Percentiles rank a stretch among this genome's conserved stretches.
These are phyloP conservation scores for Marchantia polymorpha DNA, from an alignment of 225 moss, liverwort and hornwort genomes.

Conservation along the genomic window DNA sequence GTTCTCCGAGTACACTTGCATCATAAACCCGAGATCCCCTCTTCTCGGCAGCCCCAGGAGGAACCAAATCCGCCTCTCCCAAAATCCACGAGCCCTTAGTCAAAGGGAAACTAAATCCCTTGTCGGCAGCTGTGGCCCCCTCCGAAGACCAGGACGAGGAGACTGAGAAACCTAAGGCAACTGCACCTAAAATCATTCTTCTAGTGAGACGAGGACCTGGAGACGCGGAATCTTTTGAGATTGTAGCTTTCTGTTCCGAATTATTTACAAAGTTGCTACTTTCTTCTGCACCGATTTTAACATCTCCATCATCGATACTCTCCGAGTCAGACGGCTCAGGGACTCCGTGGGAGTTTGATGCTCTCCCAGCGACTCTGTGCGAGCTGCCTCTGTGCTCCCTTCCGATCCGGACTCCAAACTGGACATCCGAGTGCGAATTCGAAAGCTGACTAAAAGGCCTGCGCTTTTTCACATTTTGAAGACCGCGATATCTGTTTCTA, in stretches of 20 bases:
- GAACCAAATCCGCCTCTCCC: slow-evolving; percentile 30
- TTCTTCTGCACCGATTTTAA: neutral
- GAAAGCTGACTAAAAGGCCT: too few species aligned
- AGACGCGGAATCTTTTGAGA: neutral
- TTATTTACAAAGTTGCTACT: neutral
- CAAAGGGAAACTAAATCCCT: slow-evolving; percentile 23
- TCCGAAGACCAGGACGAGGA: slow-evolving; percentile 33
- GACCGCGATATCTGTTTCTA: neutral
- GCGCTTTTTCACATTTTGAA: neutral
- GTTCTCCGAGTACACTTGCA: slow-evolving; percentile 78
- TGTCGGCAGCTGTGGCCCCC: slow-evolving; percentile 36
- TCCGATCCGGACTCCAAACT: neutral
- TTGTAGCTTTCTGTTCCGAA: neutral
- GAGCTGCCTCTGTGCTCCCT: neutral
- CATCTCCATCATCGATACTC: neutral
- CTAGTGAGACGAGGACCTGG: slow-evolving; percentile 38
- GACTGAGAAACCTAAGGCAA: slow-evolving; percentile 46
- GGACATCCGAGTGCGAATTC: neutral
- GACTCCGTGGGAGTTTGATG: neutral
- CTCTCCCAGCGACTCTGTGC: neutral
- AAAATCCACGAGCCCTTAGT: slow-evolving; percentile 38
- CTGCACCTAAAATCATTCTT: slow-evolving; percentile 64
- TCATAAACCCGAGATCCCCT: slow-evolving; percentile 77
- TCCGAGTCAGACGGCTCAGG: neutral
- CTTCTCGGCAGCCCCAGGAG: slow-evolving; percentile 6